Base-by-base conservation (phyloP, 345 rosid species). In the Microcos paniculata region DNA sequence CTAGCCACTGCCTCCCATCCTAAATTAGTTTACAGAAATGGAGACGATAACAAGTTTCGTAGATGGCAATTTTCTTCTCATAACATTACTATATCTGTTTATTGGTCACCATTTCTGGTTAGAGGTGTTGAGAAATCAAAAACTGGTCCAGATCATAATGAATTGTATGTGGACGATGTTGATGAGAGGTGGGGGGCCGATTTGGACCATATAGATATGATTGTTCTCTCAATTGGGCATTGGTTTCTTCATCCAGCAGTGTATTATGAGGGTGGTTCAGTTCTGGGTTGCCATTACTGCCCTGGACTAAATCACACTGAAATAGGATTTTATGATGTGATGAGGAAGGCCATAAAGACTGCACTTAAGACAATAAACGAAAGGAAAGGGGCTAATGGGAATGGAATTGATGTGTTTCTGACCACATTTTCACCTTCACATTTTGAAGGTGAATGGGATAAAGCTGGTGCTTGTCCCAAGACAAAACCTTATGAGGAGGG, bases 201-300 rank as follows among this genome's bases (percentile, higher is more conserved):
- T 77, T 71, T 95, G 70, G 82, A 80, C 33, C 74, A 77, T 24
- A 70, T 93, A 2, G 97, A 91, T 71, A 71, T 87, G 84, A 62
- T 90, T 58, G 83, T 96, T 12, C 67, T 93, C 61, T 96, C 99
- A 4, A 72, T 92, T 62, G 99, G 99, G 63, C 99, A 93, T 74
- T 93, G 99, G 99, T 96, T 93, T 65, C 76, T 93, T 4, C 94
- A 96, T 77, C 98, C 94, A 2, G 97, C 99, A n/a, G 96, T 92
- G 63, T 96, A 89, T 81, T 82, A 56, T 35, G 94, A 92, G 83
- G 88, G 87, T 18, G 90, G 83, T 78, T 76, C 83, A 55, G 85
- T 86, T 23, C 62, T 96, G 65, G 99, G 99, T 46, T 93, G 99
- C 71, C 99, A 96, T 83, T 87, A 83, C 81, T 93, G 96, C 63